Base-by-base conservation (phyloP, 1,139 yeast species). In the Schwanniomyces etchellsii region DNA sequence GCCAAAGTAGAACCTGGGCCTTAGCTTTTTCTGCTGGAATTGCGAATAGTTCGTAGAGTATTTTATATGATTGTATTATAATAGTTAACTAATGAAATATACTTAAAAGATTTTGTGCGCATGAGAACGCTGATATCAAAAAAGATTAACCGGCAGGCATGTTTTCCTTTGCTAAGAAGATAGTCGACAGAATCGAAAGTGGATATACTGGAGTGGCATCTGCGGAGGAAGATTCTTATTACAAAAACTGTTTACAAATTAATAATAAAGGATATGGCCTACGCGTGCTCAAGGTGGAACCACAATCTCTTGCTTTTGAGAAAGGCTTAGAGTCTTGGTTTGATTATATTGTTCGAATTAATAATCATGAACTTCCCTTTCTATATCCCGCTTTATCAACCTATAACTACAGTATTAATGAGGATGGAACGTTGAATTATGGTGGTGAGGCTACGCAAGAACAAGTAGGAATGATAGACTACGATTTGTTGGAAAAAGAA, bases 1-100 rank as follows among this genome's bases (percentile, higher is more conserved):
- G 98, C 3, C 94, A 86, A 64, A 81, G 95, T 42, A 62, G 79
- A 46, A 83, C 96, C 0, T 89, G 97, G 96, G 74, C 88, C 30
- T 62, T 88, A 43, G 83, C 96, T 0, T 86, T 74, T 48, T 61
- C 83, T 28, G 94, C 86, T 23, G 83, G 72, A 30, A 33, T 52
- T 30, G 30, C 35, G 14, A 46, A 43, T 25, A n/a, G 26, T 32
- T 28, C 16, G 29, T 15, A 32, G 31, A 14, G 9, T 25, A 9
- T 18, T 18, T n/a, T n/a, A n/a, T n/a, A n/a, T n/a, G n/a, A n/a
- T n/a, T n/a, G n/a, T n/a, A n/a, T n/a, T n/a, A n/a, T n/a, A n/a
- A n/a, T n/a, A n/a, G n/a, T n/a, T n/a, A n/a, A n/a, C n/a, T n/a
- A n/a, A n/a, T n/a, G n/a, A n/a, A n/a, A n/a, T n/a, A n/a, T n/a